A percentile compares a stretch with the other conserved stretches of the same genome.
phyloP scores from a whole-genome alignment of 2,329 filamentous ascomycete species.

The Monosporascus sp. region DNA sequence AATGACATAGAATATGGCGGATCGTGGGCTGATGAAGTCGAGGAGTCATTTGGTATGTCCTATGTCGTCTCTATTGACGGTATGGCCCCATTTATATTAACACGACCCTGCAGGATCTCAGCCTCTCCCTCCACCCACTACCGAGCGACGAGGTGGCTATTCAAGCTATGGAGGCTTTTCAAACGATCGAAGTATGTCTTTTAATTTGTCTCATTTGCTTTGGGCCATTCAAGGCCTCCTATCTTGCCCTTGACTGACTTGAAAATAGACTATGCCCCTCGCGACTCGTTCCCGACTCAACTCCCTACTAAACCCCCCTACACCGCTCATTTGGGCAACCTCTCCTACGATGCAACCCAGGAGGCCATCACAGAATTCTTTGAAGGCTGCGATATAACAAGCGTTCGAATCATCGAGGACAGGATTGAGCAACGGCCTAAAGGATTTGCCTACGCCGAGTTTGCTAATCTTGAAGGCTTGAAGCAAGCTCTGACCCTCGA shows the following conservation, averaged over 20 bases:
- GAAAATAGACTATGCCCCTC: constrained; percentile 50
- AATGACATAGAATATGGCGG: constrained; percentile 50
- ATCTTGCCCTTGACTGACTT: constrained; percentile 6
- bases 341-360: constrained; percentile 88
- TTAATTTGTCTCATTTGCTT: neutral
- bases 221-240: neutral
- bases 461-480: constrained; percentile 78
- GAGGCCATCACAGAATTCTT: constrained; percentile 85
- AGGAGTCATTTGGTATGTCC: constrained; percentile 73
- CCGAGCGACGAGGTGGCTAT: constrained; percentile 20
- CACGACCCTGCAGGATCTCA: constrained; percentile 44
- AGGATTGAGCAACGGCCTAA: constrained; percentile 91
- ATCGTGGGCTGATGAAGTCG: constrained; percentile 99
- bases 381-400: constrained; percentile 75
- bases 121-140: constrained; percentile 42
- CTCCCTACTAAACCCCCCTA: constrained; percentile 89
- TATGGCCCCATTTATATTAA: neutral
- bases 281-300: constrained; percentile 66
- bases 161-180: constrained; percentile 21
- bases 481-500: constrained; percentile 85
- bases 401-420: constrained; percentile 94
- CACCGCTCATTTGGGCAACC: constrained; percentile 92
- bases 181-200: constrained; percentile 29
- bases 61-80: constrained; percentile 10
- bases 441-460: constrained; percentile 97